Conservation (phyloP, 306 rosid genomes). For the Trichosanthes truncata region DNA sequence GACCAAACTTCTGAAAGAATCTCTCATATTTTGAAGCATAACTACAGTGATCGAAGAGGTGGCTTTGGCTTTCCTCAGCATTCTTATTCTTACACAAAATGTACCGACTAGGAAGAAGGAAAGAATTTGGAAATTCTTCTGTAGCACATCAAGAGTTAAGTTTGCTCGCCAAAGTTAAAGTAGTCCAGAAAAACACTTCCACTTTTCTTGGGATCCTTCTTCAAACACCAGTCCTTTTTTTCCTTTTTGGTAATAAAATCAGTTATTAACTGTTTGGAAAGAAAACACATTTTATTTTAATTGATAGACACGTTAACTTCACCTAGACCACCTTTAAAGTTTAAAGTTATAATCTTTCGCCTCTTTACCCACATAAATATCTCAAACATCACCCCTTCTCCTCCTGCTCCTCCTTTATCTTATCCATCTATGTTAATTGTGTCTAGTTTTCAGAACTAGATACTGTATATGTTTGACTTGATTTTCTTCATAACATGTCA, state of each 20-base stretch:
- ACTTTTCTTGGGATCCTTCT: background rate
- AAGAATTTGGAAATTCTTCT: background rate
- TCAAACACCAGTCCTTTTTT: background rate
- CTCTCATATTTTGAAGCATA: background rate
- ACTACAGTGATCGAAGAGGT: background rate
- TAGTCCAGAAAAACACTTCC: background rate
- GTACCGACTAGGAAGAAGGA: background rate
- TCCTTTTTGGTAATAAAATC: background rate
- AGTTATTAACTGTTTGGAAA: background rate
- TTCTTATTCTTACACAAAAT: background rate
- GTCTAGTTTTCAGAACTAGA: background rate
- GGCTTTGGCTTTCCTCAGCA: background rate
- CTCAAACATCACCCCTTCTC: background rate
- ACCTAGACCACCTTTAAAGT: background rate
- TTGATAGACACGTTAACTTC: background rate
- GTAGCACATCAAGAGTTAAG: background rate
- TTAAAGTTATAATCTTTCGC: background rate
- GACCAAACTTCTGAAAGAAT: background rate
- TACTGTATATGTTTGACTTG: background rate
- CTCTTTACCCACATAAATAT: background rate
- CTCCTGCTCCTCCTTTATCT: background rate
- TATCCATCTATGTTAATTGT: background rate
- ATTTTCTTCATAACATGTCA: background rate
- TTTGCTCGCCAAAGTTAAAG: background rate
- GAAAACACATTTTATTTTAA: background rate